phyloP scores from a whole-genome alignment of 352 stramenopile genomes.

The Phytophthora multivora region DNA sequence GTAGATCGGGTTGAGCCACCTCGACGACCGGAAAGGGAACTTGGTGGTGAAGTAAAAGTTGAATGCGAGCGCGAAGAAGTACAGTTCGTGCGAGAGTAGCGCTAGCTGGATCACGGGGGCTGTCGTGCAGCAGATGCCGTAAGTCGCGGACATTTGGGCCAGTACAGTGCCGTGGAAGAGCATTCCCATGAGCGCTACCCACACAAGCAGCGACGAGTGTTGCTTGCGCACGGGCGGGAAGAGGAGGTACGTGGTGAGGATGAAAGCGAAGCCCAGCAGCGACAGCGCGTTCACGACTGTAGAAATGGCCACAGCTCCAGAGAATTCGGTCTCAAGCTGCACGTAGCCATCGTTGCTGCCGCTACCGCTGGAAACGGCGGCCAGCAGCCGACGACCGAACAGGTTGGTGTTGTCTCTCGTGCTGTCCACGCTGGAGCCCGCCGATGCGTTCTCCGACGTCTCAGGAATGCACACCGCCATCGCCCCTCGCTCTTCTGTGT shows the following conservation, averaged over 20 bases:
- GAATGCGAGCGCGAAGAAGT: slow-evolving; percentile 86
- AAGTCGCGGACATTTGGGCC: slow-evolving; percentile 49
- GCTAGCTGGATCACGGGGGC: slow-evolving; percentile 71
- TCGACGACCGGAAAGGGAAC: slow-evolving; percentile 82
- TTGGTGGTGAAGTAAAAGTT: slow-evolving; percentile 90
- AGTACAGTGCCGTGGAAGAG: slow-evolving; percentile 79
- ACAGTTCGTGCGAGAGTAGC: slow-evolving; percentile 81
- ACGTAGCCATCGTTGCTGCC: slow-evolving; percentile 15
- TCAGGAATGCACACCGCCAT: slow-evolving; percentile 39
- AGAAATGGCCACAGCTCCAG: slow-evolving; percentile 55
- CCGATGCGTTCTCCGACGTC: slow-evolving; percentile 18
- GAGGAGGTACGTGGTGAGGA: slow-evolving; percentile 79
- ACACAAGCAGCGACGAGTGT: slow-evolving; percentile 79
- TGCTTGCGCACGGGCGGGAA: slow-evolving; percentile 85
- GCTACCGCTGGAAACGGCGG: slow-evolving; percentile 1
- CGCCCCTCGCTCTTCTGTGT: slow-evolving; percentile 5
- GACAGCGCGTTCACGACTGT: slow-evolving; percentile 70
- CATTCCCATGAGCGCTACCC: slow-evolving; percentile 82
- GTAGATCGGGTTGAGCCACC: slow-evolving; percentile 71
- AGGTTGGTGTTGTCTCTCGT: slow-evolving; percentile 35
- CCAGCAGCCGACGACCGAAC: slow-evolving; percentile 38
- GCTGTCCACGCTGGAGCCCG: slow-evolving; percentile 18
- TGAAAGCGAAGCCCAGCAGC: slow-evolving; percentile 74
- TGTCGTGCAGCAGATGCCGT: slow-evolving; percentile 62
- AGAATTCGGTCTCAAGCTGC: slow-evolving; percentile 59